Evolutionary conservation across 2,329 filamentous ascomycete species (phyloP), one percentile per base, ranked within the genome.

Genomic region (Fusarium oxysporum): DNA sequence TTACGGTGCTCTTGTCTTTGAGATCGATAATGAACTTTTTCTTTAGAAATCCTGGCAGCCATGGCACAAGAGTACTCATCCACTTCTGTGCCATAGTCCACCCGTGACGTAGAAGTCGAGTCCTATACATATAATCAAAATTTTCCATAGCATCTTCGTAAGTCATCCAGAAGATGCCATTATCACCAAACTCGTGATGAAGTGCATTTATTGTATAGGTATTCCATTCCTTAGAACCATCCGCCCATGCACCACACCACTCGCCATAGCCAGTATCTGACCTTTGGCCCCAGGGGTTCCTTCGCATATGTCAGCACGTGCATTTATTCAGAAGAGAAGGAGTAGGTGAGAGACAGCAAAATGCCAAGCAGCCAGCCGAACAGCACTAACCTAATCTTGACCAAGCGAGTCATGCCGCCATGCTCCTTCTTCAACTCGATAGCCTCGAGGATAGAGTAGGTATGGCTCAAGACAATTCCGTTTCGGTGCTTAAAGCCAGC

Each of bases 211-310:
- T 90, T 91, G 91, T 93, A 76, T 93, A 88, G 0, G 91, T 83
- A 3, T 91, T 93, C 92, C 92, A 94, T 78, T 93, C 88, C 73
- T 90, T 89, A 9, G 90, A 92, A 2, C 92, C 92, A 78, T 94
- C 92, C 43, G 88, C 90, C 92, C 92, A 94, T 8, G 90, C 86
- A 17, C 92, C 92, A 58, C 87, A 90, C 92, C 92, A 93, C 80
- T 93, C 92, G 53, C 83, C 82, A 5, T 80, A 50, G 13, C 82
- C 83, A 25, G 68, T 73, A 19, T 74, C 71, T 19, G 74, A 67
- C 32, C 87, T 87, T 66, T 88, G 84, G 16, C 92, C 92, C 92
- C 92, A 94, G 0, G 92, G 92, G 74, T 94, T 94, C 50, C 91
- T 90, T 80, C 9, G 6, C 8, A 35, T 16, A 35, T 51, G 48